Base-by-base conservation (phyloP, 1,139 yeast genomes). In the Pichia sp. region DNA sequence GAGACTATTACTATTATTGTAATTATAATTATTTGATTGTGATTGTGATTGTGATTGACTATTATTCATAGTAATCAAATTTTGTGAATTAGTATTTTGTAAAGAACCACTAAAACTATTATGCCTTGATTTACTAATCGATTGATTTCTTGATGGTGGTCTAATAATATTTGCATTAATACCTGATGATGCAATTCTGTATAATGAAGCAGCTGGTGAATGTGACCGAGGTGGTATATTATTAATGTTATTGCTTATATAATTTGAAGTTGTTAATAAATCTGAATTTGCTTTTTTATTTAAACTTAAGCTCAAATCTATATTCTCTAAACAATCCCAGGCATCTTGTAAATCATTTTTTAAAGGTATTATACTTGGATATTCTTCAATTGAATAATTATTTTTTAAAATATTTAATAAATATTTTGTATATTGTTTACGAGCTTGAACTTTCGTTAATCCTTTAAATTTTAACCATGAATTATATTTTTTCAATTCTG, bases 401-500 rank as follows among this genome's bases (percentile, higher is more conserved):
- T 39, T 44, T 2, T 45, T 35, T n/a, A 51, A 32, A 25, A 51
- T 84, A 49, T 83, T 81, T 42, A 86, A 80, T 45, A 86, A 72
- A 56, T 72, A 79, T 33, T 81, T 73, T 38, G 86, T 82, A 63
- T 87, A 87, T 45, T 75, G 68, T 45, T 84, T 72, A 62, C 87
- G 86, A 2, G 95, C 95, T 58, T 85, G 89, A 0, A 85, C 78
- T 56, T 75, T 76, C n/a, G 78, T 64, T 32, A 85, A 60, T 0
- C 95, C 95, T 57, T 81, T 79, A 61, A 84, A 88, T 29, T 76
- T 67, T 58, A 83, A 80, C 95, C 96, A 87, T 0, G 95, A 88
- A 58, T 85, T 92, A 87, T 90, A 85, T 63, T 86, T 86, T 61
- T 79, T 76, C 58, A 78, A 76, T 7, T 85, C 85, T 3, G 83